Conservation (phyloP, 2,329 filamentous ascomycete genomes). For the Fusarium sambucinum region DNA sequence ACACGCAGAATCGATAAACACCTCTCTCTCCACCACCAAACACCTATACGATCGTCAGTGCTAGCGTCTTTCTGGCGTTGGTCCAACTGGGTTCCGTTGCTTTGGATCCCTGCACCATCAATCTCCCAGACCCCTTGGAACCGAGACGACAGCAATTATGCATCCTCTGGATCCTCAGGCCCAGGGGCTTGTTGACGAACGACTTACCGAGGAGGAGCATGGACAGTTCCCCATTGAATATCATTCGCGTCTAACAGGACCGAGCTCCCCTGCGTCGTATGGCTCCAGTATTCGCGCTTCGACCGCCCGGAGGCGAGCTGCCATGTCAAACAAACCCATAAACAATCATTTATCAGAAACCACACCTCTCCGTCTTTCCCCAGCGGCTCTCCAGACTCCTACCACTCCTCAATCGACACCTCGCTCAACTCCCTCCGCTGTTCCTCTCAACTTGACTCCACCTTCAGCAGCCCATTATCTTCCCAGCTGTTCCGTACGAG, state of each 20-base stretch:
- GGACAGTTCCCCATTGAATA: conserved; percentile 42
- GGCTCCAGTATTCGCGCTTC: conserved; percentile 41
- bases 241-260: conserved; percentile 41
- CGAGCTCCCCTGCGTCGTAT: conserved; percentile 35
- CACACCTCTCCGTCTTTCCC: conserved; percentile 34
- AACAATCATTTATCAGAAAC: conserved; percentile 42
- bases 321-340: conserved; percentile 33
- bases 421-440: conserved; percentile 17
- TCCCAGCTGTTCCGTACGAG: conserved; percentile 38
- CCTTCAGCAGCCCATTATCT: conserved; percentile 36
- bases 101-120: conserved; percentile 41
- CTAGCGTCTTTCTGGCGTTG: conserved; percentile 33
- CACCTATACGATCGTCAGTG: conserved; percentile 22
- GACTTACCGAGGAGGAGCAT: conserved; percentile 28
- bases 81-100: conserved; percentile 35
- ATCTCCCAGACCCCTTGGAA: conserved; percentile 43
- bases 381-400: conserved; percentile 33
- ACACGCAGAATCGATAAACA: conserved; percentile 6
- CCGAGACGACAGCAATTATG: conserved; percentile 50
- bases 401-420: conserved; percentile 28
- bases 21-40: conserved; percentile 17
- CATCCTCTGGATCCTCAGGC: conserved; percentile 43
- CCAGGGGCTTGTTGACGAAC: conserved; percentile 33
- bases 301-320: conserved; percentile 31
- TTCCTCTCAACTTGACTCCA: conserved; percentile 29